Evolutionary conservation across 345 rosid genomes (phyloP), one percentile per base, ranked within the genome.

Genomic region (Raphanus raphanistrum): DNA sequence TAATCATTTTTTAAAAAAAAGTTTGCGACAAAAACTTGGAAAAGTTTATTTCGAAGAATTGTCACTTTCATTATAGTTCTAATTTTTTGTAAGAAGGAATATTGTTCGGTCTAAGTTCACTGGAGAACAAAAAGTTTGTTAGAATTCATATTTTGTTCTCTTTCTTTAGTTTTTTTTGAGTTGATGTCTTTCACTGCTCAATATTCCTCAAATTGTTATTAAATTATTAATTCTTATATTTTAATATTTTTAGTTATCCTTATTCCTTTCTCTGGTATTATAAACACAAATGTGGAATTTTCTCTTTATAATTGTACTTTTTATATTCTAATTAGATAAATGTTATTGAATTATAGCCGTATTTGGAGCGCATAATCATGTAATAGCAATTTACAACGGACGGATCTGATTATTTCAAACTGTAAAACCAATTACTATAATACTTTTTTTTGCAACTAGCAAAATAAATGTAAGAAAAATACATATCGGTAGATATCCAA

Each of bases 21-120:
- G 0, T 21, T 21, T 21, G 21, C 21, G 21, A 21, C 21, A 21
- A 21, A 21, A 21, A 21, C 21, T 21, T 21, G 21, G 21, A 21
- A 21, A 21, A 21, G 21, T 21, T 21, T 21, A 21, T 21, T 21
- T 21, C 21, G 21, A 21, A 21, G 21, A 21, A 21, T 21, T 21
- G 21, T 21, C 21, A 21, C 21, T 8, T 38, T 57, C 32, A 38
- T 4, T 4, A 13, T 15, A 28, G 17, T 41, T 13, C 17, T 5
- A 25, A n/a, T 7, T 60, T 60, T 31, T 8, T 45, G 35, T 1
- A 35, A 43, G 26, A 64, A 70, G 26, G 68, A 66, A 66, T 25
- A 72, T 65, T 45, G 73, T 72, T 72, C 12, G 68, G 81, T 72
- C 63, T 72, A 64, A 76, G 41, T 29, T 38, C 81, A 70, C 72